A percentile compares a stretch with the other conserved stretches of the same genome.
These are phyloP conservation scores for Citrus glauca DNA, from an alignment of 345 rosid genomes.

Conservation along the genomic window DNA sequence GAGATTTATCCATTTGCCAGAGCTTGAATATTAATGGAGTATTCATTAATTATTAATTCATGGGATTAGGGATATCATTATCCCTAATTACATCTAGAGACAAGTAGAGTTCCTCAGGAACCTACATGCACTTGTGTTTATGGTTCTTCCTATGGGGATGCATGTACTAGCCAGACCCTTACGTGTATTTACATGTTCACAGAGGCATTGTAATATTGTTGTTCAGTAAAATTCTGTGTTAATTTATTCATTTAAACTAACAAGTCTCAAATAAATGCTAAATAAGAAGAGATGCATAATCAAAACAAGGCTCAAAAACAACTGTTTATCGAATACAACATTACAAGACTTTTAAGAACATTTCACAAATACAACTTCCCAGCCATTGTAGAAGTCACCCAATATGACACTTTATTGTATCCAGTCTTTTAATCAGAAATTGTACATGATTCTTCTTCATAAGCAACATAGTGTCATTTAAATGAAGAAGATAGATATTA, in stretches of 20 bases:
- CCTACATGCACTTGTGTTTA: too few species aligned
- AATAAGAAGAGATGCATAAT: not conserved
- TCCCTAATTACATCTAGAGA: too few species aligned
- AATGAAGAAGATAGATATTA: not conserved
- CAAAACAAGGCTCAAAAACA: not conserved
- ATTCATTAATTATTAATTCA: too few species aligned
- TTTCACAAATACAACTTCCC: not conserved
- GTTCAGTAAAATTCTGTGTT: too few species aligned
- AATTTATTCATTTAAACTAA: not conserved
- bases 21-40: not conserved
- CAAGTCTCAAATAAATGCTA: not conserved
- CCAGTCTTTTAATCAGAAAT: not conserved
- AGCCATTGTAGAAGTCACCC: not conserved
- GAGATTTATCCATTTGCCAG: slow-evolving; percentile 41
- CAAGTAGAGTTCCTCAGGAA: too few species aligned
- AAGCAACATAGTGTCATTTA: not conserved
- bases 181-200: too few species aligned
- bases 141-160: too few species aligned
- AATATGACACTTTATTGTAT: not conserved
- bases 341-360: not conserved
- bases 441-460: not conserved
- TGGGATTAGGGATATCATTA: too few species aligned
- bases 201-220: too few species aligned
- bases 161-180: too few species aligned
- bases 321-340: not conserved